Base-by-base conservation (phyloP, 1,284 basidiomycete genomes). In the Bondarzewia mesenterica region DNA sequence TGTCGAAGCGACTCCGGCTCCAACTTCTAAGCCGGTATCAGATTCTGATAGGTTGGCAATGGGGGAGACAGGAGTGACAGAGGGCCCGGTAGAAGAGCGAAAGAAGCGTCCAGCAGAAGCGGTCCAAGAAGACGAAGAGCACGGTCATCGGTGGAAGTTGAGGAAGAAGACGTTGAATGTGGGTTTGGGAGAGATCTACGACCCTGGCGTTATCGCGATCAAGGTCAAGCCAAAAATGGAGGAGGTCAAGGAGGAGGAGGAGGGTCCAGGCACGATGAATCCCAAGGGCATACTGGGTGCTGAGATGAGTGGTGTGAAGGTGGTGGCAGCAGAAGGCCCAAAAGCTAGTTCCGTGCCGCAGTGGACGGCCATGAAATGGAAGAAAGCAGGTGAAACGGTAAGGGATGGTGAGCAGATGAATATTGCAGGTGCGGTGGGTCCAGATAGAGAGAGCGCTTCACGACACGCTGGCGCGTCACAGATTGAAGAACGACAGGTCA, bases 141-240 rank as follows among this genome's bases (percentile, higher is more conserved):
- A 84, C 54, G 66, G 64, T 6, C 74, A 82, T 5, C 63, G 65
- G 18, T 89, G 80, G 69, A 88, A 86, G 64, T 54, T 89, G 50
- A 70, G 76, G 49, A 82, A 78, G 67, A 82, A 78, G 66, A 78
- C 70, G 0, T 56, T 75, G 16, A 62, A 56, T 0, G 62, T 69
- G 1, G 85, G 83, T 5, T 61, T 89, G 7, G 83, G 78, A 18
- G 78, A 85, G 54, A 72, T 85, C 26, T 89, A 85, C 54, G 85
- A 89, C 57, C 84, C 84, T 5, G 82, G 78, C 1, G 54, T 76
- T 21, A 78, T 87, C 47, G 67, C 73, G 7, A 73, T 87, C 56
- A 82, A 80, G 59, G 52, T 76, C 23, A 85, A 80, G 63, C 69
- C 72, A 60, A 77, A 75, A 62, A 71, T 72, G 50, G 60, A 73